Percentiles rank a stretch among this genome's conserved stretches.
Evolutionary conservation across 768 basidiomycete species (phyloP).

Genomic region (Rhizopogon salebrosus): DNA sequence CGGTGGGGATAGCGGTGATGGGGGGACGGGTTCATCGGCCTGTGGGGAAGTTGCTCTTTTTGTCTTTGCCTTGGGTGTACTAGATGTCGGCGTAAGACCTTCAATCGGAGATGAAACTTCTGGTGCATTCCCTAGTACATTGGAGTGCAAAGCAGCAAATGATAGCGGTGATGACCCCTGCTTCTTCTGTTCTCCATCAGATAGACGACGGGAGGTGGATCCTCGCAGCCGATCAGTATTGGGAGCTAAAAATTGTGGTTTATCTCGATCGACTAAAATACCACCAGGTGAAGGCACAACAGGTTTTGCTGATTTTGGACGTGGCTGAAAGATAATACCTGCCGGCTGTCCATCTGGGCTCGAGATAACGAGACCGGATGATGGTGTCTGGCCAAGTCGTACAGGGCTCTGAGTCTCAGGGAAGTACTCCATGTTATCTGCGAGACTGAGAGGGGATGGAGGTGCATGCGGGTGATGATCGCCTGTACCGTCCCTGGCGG

Average conservation of each 20-base stretch:
- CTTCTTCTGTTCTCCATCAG: conserved; percentile 23
- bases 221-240: conserved; percentile 22
- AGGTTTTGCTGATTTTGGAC: conserved; percentile 34
- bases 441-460: conserved; percentile 65
- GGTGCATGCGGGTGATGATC: conserved; percentile 40
- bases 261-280: conserved; percentile 36
- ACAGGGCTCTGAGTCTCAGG: conserved; percentile 50
- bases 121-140: conserved; percentile 11
- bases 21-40: conserved; percentile 17
- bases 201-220: conserved; percentile 20
- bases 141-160: conserved; percentile 24
- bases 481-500: conserved; percentile 39
- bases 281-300: conserved; percentile 28
- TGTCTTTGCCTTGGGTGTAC: conserved; percentile 17
- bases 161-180: conserved; percentile 20
- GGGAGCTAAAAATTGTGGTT: conserved; percentile 30
- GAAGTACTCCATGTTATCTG: conserved; percentile 68
- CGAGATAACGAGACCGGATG: conserved; percentile 85
- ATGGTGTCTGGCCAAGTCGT: conserved; percentile 68
- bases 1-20: conserved; percentile 7
- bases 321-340: conserved; percentile 95
- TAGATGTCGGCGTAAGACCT: conserved; percentile 2
- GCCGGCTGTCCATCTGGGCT: conserved; percentile 90
- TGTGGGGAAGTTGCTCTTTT: conserved; percentile 25
- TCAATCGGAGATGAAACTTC: conserved; percentile 21